Base-by-base conservation (phyloP, 345 rosid species). In the Geranium brycei region DNA sequence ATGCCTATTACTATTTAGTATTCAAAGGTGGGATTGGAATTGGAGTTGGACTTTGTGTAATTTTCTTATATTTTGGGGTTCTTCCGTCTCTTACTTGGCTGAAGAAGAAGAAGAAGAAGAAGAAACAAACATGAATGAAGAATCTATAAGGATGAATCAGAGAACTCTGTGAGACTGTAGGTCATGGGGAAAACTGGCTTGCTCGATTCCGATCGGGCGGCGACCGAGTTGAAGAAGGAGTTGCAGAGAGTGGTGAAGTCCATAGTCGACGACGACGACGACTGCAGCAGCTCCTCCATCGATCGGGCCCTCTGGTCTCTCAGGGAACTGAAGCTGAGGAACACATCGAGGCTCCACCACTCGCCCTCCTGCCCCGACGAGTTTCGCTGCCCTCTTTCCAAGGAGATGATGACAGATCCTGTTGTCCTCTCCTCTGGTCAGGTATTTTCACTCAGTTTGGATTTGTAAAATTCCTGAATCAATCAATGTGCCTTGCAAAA, bases 391-490 rank as follows among this genome's bases (percentile, higher is more conserved):
- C 81, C 86, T 58, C 63, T 82, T 67, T 82, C 86, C n/a, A 71
- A 67, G 35, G 32, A 69, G 66, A 70, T 79, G 58, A 82, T 82
- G 86, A 56, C 15, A 65, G 89, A 86, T 59, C 88, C 89, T 64
- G 88, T 85, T 14, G 67, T 84, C 63, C 60, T 85, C 64, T 76
- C 78, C 35, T 75, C 84, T 64, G 91, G 87, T 0, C 79, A 75
- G 91, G 91, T 84, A 68, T 15, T 70, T 32, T 31, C 28, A 61
- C 53, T 2, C 13, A 8, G 11, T 41, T 41, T 5, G 7, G 51
- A 41, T 41, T 8, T 5, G 51, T 41, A 8, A 41, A 14, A 47
- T 60, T n/a, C n/a, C n/a, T 23, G 28, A 23, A 23, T 23, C 28
- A 23, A 23, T 23, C 28, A 23, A 23, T 23, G 28, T 23, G 28